These are phyloP conservation scores for Thalassiosira profunda DNA, from an alignment of 108 stramenopile species.

Conservation along the genomic window DNA sequence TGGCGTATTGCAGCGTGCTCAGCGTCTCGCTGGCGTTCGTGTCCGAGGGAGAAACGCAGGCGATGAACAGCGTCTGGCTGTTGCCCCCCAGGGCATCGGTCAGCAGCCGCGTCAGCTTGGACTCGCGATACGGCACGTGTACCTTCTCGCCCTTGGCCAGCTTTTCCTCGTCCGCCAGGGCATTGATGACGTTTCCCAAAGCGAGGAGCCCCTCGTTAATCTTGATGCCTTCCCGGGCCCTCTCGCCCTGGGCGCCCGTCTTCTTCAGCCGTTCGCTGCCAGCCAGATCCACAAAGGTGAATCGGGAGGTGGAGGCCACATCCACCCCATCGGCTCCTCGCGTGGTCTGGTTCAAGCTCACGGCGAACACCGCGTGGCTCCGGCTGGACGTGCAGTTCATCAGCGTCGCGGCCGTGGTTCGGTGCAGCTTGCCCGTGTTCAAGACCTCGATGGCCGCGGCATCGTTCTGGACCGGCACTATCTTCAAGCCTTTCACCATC, in stretches of 20 bases:
- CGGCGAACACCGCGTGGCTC: slow-evolving; percentile 85
- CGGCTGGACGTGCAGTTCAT: slow-evolving; percentile 92
- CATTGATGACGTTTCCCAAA: slow-evolving; percentile 98
- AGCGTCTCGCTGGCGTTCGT: slow-evolving; percentile 95
- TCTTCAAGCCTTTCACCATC: slow-evolving; percentile 63
- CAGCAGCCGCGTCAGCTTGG: slow-evolving; percentile 95
- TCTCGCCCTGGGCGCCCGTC: slow-evolving; percentile 90
- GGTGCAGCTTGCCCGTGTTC: slow-evolving; percentile 89
- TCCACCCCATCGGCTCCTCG: slow-evolving; percentile 62
- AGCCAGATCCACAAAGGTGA: slow-evolving; percentile 93
- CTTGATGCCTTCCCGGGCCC: slow-evolving; percentile 93
- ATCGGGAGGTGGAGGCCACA: slow-evolving; percentile 68
- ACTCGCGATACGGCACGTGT: slow-evolving; percentile 92
- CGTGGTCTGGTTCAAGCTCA: slow-evolving; percentile 62
- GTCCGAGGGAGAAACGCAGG: slow-evolving; percentile 94
- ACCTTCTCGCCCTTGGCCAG: slow-evolving; percentile 67
- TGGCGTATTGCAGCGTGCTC: slow-evolving; percentile 96
- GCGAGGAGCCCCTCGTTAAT: slow-evolving; percentile 97
- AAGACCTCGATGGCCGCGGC: slow-evolving; percentile 75
- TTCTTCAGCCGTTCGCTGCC: slow-evolving; percentile 96
- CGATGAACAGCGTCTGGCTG: slow-evolving; percentile 92
- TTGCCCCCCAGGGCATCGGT: slow-evolving; percentile 98
- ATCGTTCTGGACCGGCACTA: slow-evolving; percentile 44
- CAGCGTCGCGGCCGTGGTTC: slow-evolving; percentile 92
- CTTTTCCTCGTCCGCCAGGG: slow-evolving; percentile 92